Percentiles rank a stretch among this genome's conserved stretches.
phyloP scores from a whole-genome alignment of 2,329 filamentous ascomycete species.

The Pseudocercospora eumusae region DNA sequence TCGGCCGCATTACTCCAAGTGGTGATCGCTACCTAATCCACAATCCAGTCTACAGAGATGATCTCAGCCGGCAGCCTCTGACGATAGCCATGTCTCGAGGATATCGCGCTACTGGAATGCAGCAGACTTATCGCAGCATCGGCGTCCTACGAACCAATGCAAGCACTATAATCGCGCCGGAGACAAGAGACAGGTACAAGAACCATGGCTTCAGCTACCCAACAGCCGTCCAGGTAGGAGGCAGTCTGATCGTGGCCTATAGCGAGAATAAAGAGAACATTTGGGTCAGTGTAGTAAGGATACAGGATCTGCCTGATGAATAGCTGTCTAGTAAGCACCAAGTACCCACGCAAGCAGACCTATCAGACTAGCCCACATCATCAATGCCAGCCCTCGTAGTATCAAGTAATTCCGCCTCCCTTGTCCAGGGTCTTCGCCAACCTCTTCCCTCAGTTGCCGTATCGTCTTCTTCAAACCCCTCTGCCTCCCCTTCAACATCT shows the following conservation, averaged over 20 bases:
- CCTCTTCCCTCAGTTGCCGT: conserved; percentile 24
- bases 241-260: not conserved
- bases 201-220: not conserved
- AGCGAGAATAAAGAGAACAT: conserved; percentile 1
- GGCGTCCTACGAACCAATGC: not conserved
- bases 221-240: not conserved
- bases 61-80: not conserved
- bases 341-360: not conserved
- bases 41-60: not conserved
- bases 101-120: not conserved
- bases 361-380: not conserved
- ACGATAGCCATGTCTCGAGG: not conserved
- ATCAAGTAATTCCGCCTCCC: not conserved
- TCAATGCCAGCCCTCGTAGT: not conserved
- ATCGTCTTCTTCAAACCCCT: conserved; percentile 29
- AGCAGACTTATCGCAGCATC: not conserved
- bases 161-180: not conserved
- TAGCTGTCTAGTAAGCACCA: not conserved
- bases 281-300: not conserved
- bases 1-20: not conserved
- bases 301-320: not conserved
- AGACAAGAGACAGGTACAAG: not conserved
- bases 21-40: not conserved
- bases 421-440: not conserved
- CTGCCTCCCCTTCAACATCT: conserved; percentile 24